Conservation (phyloP, 1,284 basidiomycete species). For the Cryptococcus wingfieldii region DNA sequence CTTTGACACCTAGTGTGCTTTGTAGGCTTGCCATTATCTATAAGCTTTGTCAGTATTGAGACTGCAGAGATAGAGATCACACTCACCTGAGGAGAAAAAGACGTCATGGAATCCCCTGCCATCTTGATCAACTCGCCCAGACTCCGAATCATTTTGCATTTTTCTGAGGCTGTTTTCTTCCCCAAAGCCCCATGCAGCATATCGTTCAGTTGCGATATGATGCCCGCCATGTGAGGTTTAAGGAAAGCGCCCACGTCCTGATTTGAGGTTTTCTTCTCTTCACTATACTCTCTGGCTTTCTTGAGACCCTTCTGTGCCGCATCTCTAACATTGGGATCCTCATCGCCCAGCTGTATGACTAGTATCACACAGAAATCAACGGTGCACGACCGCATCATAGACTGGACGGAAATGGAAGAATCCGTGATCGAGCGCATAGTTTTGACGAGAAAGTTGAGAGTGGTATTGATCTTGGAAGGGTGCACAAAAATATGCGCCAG, state of each 20-base stretch:
- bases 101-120: conserved; percentile 67
- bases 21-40: conserved; percentile 97
- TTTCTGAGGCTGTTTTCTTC: conserved; percentile 62
- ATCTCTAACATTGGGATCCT: conserved; percentile 45
- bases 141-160: conserved; percentile 72
- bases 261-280: too few relatives aligned
- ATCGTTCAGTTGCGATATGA: conserved; percentile 75
- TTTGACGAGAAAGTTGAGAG: conserved; percentile 61
- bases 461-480: conserved; percentile 56
- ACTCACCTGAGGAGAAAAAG: conserved; percentile 76
- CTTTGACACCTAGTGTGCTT: conserved; percentile 66
- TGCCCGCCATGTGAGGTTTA: conserved; percentile 69
- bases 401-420: conserved; percentile 10
- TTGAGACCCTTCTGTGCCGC: conserved; percentile 62
- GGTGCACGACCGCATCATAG: conserved; percentile 58
- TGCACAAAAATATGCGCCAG: conserved; percentile 68
- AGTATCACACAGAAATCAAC: conserved; percentile 67
- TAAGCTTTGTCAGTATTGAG: conserved; percentile 10
- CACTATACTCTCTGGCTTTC: conserved; percentile 51
- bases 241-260: conserved; percentile 59
- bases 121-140: conserved; percentile 68
- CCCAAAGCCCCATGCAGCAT: conserved; percentile 74
- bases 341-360: conserved; percentile 70
- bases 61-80: not conserved
- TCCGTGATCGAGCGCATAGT: conserved; percentile 44